Percentiles rank a stretch among this genome's conserved stretches.
Conservation (phyloP, 768 basidiomycete genomes). For the Hygrophoropsis aurantiaca region DNA sequence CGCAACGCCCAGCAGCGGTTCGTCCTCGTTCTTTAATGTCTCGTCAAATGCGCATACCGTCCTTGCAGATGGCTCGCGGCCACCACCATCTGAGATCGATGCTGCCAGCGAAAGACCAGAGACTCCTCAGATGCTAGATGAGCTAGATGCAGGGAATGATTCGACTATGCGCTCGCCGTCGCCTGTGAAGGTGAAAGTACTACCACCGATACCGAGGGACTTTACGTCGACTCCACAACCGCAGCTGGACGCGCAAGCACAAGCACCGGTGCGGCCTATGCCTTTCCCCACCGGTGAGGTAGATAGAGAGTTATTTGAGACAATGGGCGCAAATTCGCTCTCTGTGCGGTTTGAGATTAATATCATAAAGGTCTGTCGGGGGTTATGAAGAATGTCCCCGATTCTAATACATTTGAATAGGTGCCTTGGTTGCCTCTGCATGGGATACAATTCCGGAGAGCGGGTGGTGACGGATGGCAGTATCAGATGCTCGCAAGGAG, state of each 20-base stretch:
- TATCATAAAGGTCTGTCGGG: constrained; percentile 91
- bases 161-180: constrained; percentile 43
- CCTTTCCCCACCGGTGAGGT: constrained; percentile 68
- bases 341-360: constrained; percentile 96
- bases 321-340: constrained; percentile 70
- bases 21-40: constrained; percentile 86
- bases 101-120: constrained; percentile 19
- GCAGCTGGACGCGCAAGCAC: too few relatives aligned
- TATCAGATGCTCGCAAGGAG: constrained; percentile 94
- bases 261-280: constrained; percentile 47
- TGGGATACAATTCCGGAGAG: constrained; percentile 92
- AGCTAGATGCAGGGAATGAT: constrained; percentile 20
- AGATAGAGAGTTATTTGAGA: constrained; percentile 68
- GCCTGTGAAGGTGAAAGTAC: constrained; percentile 58
- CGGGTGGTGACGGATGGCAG: constrained; percentile 92
- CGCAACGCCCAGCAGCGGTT: constrained; percentile 72
- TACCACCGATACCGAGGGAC: constrained; percentile 83
- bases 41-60: constrained; percentile 51
- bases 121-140: constrained; percentile 29
- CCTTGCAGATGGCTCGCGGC: constrained; percentile 33
- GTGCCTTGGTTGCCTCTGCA: constrained; percentile 92
- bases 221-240: constrained; percentile 38
- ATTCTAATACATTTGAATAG: constrained; percentile 38
- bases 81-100: too few relatives aligned
- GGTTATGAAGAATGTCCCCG: background rate